Evolutionary conservation across 1,284 basidiomycete genomes (phyloP), one percentile per base, ranked within the genome.

Genomic region (Microbotryomycetes sp.): DNA sequence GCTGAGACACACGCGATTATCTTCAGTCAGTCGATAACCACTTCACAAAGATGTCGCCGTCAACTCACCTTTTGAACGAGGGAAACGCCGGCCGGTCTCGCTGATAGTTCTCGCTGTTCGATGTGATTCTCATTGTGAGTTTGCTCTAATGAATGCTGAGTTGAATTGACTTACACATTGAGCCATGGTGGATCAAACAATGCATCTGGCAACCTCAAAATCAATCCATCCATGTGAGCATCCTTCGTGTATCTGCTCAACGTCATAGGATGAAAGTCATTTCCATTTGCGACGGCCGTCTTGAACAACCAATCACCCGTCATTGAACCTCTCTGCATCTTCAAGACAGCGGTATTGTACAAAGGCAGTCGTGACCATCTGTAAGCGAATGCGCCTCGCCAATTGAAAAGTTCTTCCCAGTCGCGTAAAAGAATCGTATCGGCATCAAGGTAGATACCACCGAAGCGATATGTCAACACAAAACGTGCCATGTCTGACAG

Each of bases 331-430:
- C 87, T 88, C 79, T 89, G 87, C 76, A 91, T 77, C 71, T 84
- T 86, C 58, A 91, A 80, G 9, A 90, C 86, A 2, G 89, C 88
- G 6, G 88, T 91, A 76, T 90, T 90, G 75, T 90, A 90, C 71
- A 84, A 86, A 67, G 84, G 81, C 64, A 88, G 76, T 59, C 86
- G 83, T 45, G 84, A 86, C 88, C 88, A 90, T 5, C 88, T 81
- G 73, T 90, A 91, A 3, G 88, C 88, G 68, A 89, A 91, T 31
- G 87, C 87, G 25, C 88, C 88, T 70, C 84, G 83, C 83, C 86
- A 89, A 23, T 86, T 86, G 88, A 88, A 90, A 12, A 92, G 77
- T 66, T 90, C 88, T 72, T 90, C 88, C 89, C 89, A 92, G 72
- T 92, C 88, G 16, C 88, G 83, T n/a, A 92, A 76, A 68, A 92